These are phyloP conservation scores for Knoxia roxburghii DNA, from an alignment of 257 asterid species.

Conservation along the genomic window DNA sequence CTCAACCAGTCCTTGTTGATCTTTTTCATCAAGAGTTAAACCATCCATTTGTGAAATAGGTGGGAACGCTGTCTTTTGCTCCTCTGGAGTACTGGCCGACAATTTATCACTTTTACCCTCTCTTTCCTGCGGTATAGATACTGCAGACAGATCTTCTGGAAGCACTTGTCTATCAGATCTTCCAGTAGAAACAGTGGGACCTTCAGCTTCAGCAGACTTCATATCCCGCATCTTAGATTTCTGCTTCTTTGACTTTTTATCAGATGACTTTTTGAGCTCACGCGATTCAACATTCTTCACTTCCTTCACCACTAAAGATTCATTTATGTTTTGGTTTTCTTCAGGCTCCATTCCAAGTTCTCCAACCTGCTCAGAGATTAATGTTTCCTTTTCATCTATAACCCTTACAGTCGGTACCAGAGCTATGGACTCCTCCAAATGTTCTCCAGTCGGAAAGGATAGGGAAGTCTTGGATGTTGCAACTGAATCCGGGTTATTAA, in stretches of 20 bases:
- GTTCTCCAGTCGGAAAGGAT: constrained; percentile 28
- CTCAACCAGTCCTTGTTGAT: constrained; percentile 31
- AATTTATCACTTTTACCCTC: constrained; percentile 27
- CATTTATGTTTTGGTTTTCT: constrained; percentile 30
- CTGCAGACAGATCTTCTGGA: constrained; percentile 33
- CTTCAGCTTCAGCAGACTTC: constrained; percentile 40
- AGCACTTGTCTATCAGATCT: constrained; percentile 29
- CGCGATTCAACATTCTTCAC: constrained; percentile 38
- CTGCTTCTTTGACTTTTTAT: constrained; percentile 84
- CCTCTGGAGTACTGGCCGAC: constrained; percentile 21
- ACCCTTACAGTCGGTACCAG: constrained; percentile 23
- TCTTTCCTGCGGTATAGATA: constrained; percentile 37
- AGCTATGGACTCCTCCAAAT: constrained; percentile 27
- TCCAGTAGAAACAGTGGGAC: constrained; percentile 21
- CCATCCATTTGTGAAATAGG: constrained; percentile 20
- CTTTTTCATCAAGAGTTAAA: constrained; percentile 27
- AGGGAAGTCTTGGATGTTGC: constrained; percentile 24
- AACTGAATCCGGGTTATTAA: constrained; percentile 26
- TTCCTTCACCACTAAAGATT: constrained; percentile 43
- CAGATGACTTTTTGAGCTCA: constrained; percentile 54
- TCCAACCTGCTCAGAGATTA: constrained; percentile 21
- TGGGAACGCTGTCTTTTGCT: constrained; percentile 21
- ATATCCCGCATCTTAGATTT: constrained; percentile 54
- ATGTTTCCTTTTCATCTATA: constrained; percentile 20
- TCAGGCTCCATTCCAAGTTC: constrained; percentile 24